Evolutionary conservation across 768 basidiomycete genomes (phyloP), one percentile per base, ranked within the genome.

Genomic region (Hygrophorus russula): DNA sequence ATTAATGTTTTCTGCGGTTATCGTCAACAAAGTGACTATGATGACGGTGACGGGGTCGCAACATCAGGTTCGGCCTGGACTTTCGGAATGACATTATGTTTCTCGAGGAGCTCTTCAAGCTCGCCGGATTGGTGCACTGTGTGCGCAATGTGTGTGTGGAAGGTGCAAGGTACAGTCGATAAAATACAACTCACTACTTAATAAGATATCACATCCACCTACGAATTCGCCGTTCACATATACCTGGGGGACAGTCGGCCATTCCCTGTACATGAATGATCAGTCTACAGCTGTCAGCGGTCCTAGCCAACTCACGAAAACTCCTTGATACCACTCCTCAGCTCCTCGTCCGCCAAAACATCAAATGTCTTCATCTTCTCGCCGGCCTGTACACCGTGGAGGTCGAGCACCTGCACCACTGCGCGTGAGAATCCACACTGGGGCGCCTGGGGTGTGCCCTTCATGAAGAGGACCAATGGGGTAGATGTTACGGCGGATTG

Each of bases 381-480:
- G 1, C 64, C 24, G 7, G 24, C 48, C 0, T 83, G 76, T 0
- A 97, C 89, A 18, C 80, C 80, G 34, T 93, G 83, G 31, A 88
- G 61, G 38, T 89, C 87, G 40, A 99, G 71, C 37, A 97, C 78
- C 59, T 97, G 93, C 24, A 91, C 74, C 0, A 84, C 91, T 0
- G 94, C 94, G 40, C 94, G 76, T 13, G 92, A 96, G 73, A 98
- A 99, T 10, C 94, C 94, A 48, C 94, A 98, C 53, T 91, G 80
- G 1, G 94, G 94, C 5, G 69, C 58, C 17, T 79, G 71, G 0
- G 87, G 90, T 12, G 84, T 90, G 8, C 96, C 96, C 59, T 99
- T 99, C 94, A 99, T 98, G 68, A 99, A 98, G 4, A 98, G 68
- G 1, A 99, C 96, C 5, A 98, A 73, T 0, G 92, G 92, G 35